A percentile compares a stretch with the other conserved stretches of the same genome.
Evolutionary conservation across 2,329 filamentous ascomycete genomes (phyloP).

Genomic region (Cucurbitaria berberidis): DNA sequence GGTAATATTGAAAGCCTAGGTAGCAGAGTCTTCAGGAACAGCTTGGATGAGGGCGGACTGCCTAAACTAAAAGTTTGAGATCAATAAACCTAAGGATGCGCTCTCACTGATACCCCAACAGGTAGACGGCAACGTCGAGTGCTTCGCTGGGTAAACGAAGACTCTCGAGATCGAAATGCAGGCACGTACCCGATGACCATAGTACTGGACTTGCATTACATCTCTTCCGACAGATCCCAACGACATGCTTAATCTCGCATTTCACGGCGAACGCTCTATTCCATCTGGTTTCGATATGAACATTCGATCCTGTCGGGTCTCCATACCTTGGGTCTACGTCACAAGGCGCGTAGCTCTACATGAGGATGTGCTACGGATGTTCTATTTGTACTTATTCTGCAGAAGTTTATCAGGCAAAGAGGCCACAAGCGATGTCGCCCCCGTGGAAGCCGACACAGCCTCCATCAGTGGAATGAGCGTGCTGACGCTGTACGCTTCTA

Average conservation of each 20-base stretch:
- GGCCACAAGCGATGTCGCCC: no score
- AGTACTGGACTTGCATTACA: conserved; percentile 22
- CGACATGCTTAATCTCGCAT: conserved; percentile 13
- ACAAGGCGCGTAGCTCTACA: neutral
- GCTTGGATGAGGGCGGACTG: no score
- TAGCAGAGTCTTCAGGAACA: neutral
- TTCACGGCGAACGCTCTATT: neutral
- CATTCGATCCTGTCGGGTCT: neutral
- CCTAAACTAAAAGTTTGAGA: no score
- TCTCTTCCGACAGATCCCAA: conserved; percentile 17
- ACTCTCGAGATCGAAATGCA: conserved; percentile 12
- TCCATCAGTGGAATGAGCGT: conserved; percentile 9
- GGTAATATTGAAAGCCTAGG: neutral
- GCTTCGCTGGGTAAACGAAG: neutral
- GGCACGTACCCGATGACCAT: conserved; percentile 23
- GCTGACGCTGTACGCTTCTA: conserved; percentile 10
- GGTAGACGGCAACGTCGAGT: neutral
- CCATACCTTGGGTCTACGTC: neutral
- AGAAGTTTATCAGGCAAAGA: conserved; percentile 5
- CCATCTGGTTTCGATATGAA: neutral
- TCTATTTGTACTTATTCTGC: conserved; percentile 6
- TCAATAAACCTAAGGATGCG: neutral
- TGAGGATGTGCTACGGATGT: conserved; percentile 5
- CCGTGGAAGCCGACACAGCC: conserved; percentile 14
- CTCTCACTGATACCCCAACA: neutral